A percentile compares a stretch with the other conserved stretches of the same genome.
These are phyloP conservation scores for Plasmodium malariae DNA, from an alignment of 169 alveolate genomes.

Conservation along the genomic window DNA sequence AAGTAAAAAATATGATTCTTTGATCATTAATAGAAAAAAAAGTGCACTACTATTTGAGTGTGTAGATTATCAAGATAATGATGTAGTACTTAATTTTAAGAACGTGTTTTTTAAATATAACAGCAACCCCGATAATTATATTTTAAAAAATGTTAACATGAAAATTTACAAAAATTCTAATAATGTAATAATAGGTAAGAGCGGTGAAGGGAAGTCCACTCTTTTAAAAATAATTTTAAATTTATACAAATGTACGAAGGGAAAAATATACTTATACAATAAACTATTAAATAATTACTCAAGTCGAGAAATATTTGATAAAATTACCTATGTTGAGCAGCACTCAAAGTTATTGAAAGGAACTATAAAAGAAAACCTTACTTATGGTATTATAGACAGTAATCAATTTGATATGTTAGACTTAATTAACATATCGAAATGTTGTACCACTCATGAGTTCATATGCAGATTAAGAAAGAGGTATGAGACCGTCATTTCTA, in stretches of 20 bases:
- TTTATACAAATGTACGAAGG: conserved; percentile 46
- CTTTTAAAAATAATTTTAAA: conserved; percentile 44
- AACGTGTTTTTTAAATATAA: conserved; percentile 30
- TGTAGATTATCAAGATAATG: neutral
- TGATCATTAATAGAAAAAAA: neutral
- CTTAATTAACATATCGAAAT: conserved; percentile 37
- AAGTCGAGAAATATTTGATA: conserved; percentile 21
- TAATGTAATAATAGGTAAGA: conserved; percentile 47
- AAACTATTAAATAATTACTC: conserved; percentile 26
- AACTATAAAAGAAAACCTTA: conserved; percentile 45
- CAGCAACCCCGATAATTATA: conserved; percentile 1
- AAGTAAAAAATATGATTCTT: too few relatives aligned
- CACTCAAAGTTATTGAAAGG: conserved; percentile 43
- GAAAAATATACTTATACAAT: conserved; percentile 43
- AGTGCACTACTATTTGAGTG: neutral
- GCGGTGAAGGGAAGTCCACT: conserved; percentile 69
- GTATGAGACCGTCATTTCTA: conserved; percentile 29
- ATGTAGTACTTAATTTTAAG: conserved; percentile 19
- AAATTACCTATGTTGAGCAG: conserved; percentile 45
- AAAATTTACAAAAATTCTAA: conserved; percentile 40
- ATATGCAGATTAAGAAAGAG: conserved; percentile 61
- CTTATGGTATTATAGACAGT: conserved; percentile 27
- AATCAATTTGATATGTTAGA: conserved; percentile 52
- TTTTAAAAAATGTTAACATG: conserved; percentile 46
- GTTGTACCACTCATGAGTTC: conserved; percentile 59